Evolutionary conservation across 306 rosid species (phyloP), one percentile per base, ranked within the genome.

Genomic region (Acacia confusa): DNA sequence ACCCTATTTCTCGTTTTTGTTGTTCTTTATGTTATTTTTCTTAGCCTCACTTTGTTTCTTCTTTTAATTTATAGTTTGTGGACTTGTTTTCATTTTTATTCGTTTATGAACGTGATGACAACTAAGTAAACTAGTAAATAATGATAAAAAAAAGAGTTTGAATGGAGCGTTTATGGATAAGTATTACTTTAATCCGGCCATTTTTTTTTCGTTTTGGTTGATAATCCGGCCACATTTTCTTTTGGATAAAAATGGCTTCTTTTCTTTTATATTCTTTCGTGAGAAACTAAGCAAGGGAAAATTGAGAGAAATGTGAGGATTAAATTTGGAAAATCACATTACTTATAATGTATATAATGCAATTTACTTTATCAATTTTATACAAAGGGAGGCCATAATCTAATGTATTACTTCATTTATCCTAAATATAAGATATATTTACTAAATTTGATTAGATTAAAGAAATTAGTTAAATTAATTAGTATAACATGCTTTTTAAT

Each of bases 31-130:
- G 66, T 60, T 10, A 24, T 22, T 60, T 24, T 60, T 9, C 65
- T 50, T 9, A 58, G 65, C 25, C 15, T 6, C 15, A 60, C 66
- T 22, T 81, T 52, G 24, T 74, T 34, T 48, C 28, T 48, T 45
- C 25, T 17, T 2, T 30, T 24, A 32, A 32, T 20, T 20, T 55
- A 2, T 67, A 27, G 9, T 74, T 61, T 58, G 0, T 11, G 24
- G 30, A 19, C 34, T 61, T 57, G 50, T 61, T 27, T 72, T 22
- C 1, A 0, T 82, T 58, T 67, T 77, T 79, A 47, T 82, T 50
- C 47, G 58, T 61, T 86, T 20, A 52, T 67, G 80, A 57, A 60
- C 73, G 15, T 70, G 61, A 36, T 47, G 84, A 84, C 85, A 78
- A 81, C 60, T 47, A 72, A 15, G 16, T 74, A 41, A 68, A 36